Conservation (phyloP, 108 stramenopile species). For the Parietichytrium sp. region DNA sequence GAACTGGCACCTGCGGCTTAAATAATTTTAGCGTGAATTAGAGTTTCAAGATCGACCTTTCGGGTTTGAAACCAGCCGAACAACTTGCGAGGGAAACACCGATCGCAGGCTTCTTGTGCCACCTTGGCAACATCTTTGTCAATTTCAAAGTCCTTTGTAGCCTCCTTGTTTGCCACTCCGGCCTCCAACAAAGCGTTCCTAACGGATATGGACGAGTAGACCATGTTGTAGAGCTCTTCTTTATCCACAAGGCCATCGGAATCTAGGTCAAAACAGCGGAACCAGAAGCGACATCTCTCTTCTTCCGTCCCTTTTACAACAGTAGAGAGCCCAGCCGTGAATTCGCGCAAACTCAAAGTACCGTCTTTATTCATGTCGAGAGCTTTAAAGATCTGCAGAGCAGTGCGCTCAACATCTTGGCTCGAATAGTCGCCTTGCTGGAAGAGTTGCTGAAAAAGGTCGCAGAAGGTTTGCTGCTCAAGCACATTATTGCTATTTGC, state of each 20-base stretch:
- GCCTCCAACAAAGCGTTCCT: background rate
- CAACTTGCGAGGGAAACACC: background rate
- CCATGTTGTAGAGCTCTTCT: conserved; percentile 31
- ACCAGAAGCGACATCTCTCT: background rate
- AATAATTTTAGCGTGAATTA: no score
- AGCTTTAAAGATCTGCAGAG: background rate
- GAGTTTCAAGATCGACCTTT: no score
- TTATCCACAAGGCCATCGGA: background rate
- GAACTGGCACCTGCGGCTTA: no score
- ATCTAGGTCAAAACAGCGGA: background rate
- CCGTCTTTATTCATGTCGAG: conserved; percentile 18
- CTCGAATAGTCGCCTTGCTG: background rate
- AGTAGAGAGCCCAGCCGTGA: conserved; percentile 26
- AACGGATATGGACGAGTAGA: background rate
- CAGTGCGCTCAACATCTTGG: background rate
- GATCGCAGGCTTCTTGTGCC: conserved; percentile 3
- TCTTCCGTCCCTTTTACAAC: conserved; percentile 5
- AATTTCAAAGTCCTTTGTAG: background rate
- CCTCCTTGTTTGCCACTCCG: background rate
- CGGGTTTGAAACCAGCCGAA: no score
- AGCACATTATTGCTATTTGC: background rate
- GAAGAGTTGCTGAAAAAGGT: background rate
- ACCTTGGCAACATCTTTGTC: background rate
- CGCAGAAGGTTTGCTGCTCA: background rate
- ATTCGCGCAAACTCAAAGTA: background rate